A percentile compares a stretch with the other conserved stretches of the same genome.
Conservation (phyloP, 2,329 filamentous ascomycete genomes). For the Fusarium camptoceras region DNA sequence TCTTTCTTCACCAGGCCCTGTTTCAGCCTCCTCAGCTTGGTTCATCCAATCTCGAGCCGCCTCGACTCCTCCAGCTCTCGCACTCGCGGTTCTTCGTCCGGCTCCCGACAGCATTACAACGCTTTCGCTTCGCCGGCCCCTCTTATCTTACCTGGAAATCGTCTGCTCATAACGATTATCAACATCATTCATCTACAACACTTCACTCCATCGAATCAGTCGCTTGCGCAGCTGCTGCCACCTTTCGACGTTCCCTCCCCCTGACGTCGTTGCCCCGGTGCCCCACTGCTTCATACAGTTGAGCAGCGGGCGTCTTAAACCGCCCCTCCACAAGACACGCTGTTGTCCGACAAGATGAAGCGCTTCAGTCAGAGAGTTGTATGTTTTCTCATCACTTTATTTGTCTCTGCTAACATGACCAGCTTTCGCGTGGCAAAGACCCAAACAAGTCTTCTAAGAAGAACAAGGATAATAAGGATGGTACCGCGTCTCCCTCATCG, state of each 20-base stretch:
- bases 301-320: conserved; percentile 46
- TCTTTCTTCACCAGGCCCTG: conserved; percentile 24
- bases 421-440: conserved; percentile 93
- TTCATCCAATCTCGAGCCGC: conserved; percentile 17
- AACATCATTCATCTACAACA: conserved; percentile 32
- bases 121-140: conserved; percentile 41
- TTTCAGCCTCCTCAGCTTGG: conserved; percentile 35
- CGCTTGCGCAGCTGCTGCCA: conserved; percentile 35
- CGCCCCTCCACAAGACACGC: conserved; percentile 44
- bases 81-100: conserved; percentile 33
- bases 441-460: conserved; percentile 85
- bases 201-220: conserved; percentile 28
- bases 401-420: conserved; percentile 45
- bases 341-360: conserved; percentile 79
- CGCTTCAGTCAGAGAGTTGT: conserved; percentile 98
- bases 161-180: conserved; percentile 31
- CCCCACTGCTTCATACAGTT: conserved; percentile 45
- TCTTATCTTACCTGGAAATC: conserved; percentile 29
- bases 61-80: conserved; percentile 29
- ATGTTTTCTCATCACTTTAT: conserved; percentile 58
- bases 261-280: conserved; percentile 51
- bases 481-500: conserved; percentile 81
- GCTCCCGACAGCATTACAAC: conserved; percentile 35
- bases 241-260: conserved; percentile 41
- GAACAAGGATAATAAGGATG: conserved; percentile 78